phyloP scores from a whole-genome alignment of 2,329 filamentous ascomycete genomes.

The Hypoxylon sp. region DNA sequence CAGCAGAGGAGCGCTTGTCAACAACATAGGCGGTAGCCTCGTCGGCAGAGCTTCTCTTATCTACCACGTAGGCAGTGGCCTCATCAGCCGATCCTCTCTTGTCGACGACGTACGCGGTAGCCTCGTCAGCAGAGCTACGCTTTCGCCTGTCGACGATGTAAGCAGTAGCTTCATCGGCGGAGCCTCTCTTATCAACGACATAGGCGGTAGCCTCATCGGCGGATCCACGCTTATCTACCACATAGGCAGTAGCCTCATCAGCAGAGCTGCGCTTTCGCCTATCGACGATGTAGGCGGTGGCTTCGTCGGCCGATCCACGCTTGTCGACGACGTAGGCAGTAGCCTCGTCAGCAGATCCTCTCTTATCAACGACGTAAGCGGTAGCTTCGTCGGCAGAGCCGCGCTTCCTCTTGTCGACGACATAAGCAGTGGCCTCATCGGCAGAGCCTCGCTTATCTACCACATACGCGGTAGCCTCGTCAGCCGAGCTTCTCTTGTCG shows the following conservation, averaged over 20 bases:
- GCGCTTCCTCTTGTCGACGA: conserved; percentile 6
- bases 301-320: conserved; percentile 6
- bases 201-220: conserved; percentile 5
- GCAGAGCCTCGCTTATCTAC: conserved; percentile 8
- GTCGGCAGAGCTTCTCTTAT: neutral
- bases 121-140: neutral
- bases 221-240: conserved; percentile 5
- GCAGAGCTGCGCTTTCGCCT: conserved; percentile 8
- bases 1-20: neutral
- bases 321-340: conserved; percentile 6
- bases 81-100: neutral
- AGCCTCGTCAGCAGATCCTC: conserved; percentile 1
- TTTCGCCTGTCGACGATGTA: conserved; percentile 1
- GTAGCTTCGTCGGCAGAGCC: conserved; percentile 13
- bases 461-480: conserved; percentile 7
- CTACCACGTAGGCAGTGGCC: neutral
- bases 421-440: conserved; percentile 8
- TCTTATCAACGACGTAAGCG: conserved; percentile 4
- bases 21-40: neutral
- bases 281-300: conserved; percentile 1
- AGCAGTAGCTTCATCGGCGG: neutral
- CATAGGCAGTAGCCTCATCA: conserved; percentile 7
- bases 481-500: conserved; percentile 8
- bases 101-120: neutral
- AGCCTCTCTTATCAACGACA: conserved; percentile 4